Conservation (phyloP, 1,139 yeast species). For the Eremothecium gossypii region DNA sequence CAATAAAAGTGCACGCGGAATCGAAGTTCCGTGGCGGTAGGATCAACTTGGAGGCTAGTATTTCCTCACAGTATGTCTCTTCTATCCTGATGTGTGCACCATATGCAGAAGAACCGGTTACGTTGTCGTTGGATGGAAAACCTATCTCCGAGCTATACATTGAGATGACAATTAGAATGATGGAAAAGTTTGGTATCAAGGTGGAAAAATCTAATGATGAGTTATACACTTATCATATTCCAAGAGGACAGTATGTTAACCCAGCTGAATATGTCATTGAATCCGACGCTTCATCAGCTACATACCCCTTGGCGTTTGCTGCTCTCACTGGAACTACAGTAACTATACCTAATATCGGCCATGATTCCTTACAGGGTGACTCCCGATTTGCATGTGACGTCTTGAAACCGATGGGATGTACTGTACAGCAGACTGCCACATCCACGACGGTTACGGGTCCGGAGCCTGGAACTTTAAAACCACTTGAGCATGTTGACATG, state of each 20-base stretch:
- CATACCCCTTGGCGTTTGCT: conserved; percentile 95
- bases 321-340: conserved; percentile 94
- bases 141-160: conserved; percentile 94
- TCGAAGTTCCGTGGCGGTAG: conserved; percentile 78
- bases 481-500: conserved; percentile 80
- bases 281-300: conserved; percentile 98
- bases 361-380: conserved; percentile 89
- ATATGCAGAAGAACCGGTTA: conserved; percentile 80
- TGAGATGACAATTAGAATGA: conserved; percentile 95
- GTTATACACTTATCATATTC: conserved; percentile 80
- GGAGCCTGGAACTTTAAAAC: conserved; percentile 53
- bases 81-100: conserved; percentile 98
- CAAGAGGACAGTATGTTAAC: conserved; percentile 68
- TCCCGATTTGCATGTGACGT: conserved; percentile 95
- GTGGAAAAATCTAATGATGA: conserved; percentile 68
- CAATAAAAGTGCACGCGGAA: conserved; percentile 64
- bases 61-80: conserved; percentile 95
- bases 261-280: conserved; percentile 84
- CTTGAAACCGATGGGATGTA: conserved; percentile 90
- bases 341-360: conserved; percentile 91
- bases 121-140: conserved; percentile 86
- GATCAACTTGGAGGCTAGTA: conserved; percentile 89
- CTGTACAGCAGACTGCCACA: conserved; percentile 67
- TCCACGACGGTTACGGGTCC: conserved; percentile 94
- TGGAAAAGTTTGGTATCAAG: conserved; percentile 77